phyloP scores from a whole-genome alignment of 179 eudicot genomes.

The Beta corolliflora region DNA sequence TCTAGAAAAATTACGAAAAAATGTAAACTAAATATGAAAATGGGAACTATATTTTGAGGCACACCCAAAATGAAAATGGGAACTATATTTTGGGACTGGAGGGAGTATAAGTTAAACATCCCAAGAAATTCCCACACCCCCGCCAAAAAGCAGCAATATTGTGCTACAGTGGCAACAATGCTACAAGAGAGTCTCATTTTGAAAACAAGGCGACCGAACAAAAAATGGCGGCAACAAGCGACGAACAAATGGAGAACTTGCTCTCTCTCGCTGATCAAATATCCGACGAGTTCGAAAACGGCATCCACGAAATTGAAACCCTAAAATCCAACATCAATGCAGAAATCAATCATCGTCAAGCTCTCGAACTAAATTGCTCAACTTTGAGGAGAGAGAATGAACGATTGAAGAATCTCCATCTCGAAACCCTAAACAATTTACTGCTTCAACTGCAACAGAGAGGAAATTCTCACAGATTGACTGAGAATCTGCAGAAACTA shows the following conservation, averaged over 20 bases:
- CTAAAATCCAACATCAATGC: slow-evolving; percentile 31
- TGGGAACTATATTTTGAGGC: too few relatives aligned
- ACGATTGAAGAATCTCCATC: slow-evolving; percentile 33
- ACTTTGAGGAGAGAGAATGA: slow-evolving; percentile 34
- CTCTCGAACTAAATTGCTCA: slow-evolving; percentile 31
- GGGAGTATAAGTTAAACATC: too few relatives aligned
- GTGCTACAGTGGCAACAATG: neutral
- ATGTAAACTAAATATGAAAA: too few relatives aligned
- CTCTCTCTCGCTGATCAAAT: slow-evolving; percentile 36
- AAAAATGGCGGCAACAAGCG: slow-evolving; percentile 40
- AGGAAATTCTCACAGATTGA: slow-evolving; percentile 12
- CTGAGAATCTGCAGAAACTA: slow-evolving; percentile 24
- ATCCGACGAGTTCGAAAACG: slow-evolving; percentile 30
- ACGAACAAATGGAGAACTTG: slow-evolving; percentile 33
- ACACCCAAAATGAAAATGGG: too few relatives aligned
- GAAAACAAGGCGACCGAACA: neutral
- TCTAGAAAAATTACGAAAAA: too few relatives aligned
- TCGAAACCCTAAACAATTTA: slow-evolving; percentile 30
- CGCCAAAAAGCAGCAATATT: neutral
- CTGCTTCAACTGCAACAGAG: slow-evolving; percentile 21
- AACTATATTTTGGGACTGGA: neutral
- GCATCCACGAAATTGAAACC: slow-evolving; percentile 31
- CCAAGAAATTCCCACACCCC: too few relatives aligned
- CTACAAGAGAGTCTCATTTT: neutral
- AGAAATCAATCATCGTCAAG: slow-evolving; percentile 29